Evolutionary conservation across 2,329 filamentous ascomycete genomes (phyloP).

Genomic region (Epichloe sibirici): DNA sequence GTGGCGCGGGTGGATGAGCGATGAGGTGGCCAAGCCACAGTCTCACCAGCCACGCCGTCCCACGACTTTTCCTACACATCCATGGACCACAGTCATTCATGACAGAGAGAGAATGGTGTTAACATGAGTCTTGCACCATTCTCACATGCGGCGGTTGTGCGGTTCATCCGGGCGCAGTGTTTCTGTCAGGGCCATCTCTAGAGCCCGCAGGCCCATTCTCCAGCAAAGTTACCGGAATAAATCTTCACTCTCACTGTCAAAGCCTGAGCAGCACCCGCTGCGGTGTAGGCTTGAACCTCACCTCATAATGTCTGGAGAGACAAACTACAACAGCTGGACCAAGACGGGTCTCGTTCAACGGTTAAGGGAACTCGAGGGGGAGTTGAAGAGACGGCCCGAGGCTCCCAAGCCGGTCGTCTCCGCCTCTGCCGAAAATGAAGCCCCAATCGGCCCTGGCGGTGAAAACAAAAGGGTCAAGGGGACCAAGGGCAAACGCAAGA

Average conservation of each 20-base stretch:
- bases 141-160: slow-evolving; percentile 17
- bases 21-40: background rate
- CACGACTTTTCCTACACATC: background rate
- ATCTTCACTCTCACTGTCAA: slow-evolving; percentile 7
- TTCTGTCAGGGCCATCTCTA: slow-evolving; percentile 12
- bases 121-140: slow-evolving; percentile 1
- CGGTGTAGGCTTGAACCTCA: background rate
- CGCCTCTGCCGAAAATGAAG: slow-evolving; percentile 10
- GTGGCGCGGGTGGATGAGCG: background rate
- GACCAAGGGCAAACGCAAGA: slow-evolving; percentile 36
- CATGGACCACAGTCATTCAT: background rate
- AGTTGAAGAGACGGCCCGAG: slow-evolving; percentile 39
- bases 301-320: slow-evolving; percentile 19
- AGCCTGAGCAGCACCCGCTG: background rate
- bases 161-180: slow-evolving; percentile 15
- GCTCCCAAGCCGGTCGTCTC: slow-evolving; percentile 17
- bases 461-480: slow-evolving; percentile 14
- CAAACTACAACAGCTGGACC: slow-evolving; percentile 54
- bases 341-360: slow-evolving; percentile 55
- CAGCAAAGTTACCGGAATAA: slow-evolving; percentile 1
- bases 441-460: too few species aligned
- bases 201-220: slow-evolving; percentile 4
- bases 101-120: background rate
- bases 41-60: background rate
- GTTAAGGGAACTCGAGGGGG: slow-evolving; percentile 54